phyloP scores from a whole-genome alignment of 2,329 filamentous ascomycete species.

The Aaosphaeria arxii region DNA sequence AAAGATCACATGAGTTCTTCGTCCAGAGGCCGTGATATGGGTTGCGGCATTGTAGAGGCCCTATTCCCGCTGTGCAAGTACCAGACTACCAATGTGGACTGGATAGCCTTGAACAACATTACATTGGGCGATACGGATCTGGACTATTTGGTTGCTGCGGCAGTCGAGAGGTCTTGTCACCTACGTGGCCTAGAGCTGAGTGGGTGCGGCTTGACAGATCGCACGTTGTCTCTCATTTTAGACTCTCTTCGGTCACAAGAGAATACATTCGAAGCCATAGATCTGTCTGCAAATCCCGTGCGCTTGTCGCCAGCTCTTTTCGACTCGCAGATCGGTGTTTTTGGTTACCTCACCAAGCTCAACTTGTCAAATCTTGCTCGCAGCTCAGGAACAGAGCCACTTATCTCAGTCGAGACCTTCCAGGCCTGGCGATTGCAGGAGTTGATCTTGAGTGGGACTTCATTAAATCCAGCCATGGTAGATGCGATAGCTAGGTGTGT shows the following conservation, averaged over 20 bases:
- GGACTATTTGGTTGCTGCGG: constrained; percentile 65
- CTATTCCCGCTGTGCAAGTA: constrained; percentile 66
- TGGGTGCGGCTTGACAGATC: constrained; percentile 58
- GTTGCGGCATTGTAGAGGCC: constrained; percentile 68
- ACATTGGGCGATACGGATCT: constrained; percentile 69
- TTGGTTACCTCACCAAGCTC: constrained; percentile 63
- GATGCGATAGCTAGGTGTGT: constrained; percentile 55
- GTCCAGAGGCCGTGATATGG: constrained; percentile 55
- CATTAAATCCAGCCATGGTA: constrained; percentile 60
- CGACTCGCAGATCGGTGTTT: constrained; percentile 64
- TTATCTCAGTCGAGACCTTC: constrained; percentile 65
- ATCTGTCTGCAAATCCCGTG: constrained; percentile 65
- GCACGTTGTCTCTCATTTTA: constrained; percentile 59
- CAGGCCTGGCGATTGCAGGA: constrained; percentile 67
- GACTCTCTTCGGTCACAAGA: constrained; percentile 64
- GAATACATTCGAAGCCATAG: constrained; percentile 63
- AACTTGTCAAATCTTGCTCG: constrained; percentile 64
- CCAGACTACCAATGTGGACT: constrained; percentile 67
- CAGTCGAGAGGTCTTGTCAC: constrained; percentile 62
- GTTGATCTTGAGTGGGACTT: constrained; percentile 61
- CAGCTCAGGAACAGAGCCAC: constrained; percentile 60
- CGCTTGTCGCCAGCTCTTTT: constrained; percentile 63
- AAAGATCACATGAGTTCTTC: constrained; percentile 39
- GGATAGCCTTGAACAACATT: constrained; percentile 67
- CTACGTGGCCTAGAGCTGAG: constrained; percentile 67